A percentile compares a stretch with the other conserved stretches of the same genome.
Conservation (phyloP, 371 early-diverging fungal genomes). For the Mucor racemosus region DNA sequence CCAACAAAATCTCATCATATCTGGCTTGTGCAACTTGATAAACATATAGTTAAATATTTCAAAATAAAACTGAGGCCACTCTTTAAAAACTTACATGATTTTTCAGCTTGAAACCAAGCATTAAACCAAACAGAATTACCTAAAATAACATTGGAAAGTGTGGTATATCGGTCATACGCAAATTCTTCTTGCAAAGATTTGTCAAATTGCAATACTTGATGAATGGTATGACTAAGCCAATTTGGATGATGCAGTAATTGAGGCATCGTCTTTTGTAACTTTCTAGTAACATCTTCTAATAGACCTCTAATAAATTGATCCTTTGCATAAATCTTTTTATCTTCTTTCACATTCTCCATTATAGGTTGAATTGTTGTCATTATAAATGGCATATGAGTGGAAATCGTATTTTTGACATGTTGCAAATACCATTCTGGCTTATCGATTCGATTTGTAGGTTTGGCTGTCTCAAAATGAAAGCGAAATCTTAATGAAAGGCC, state of each 20-base stretch:
- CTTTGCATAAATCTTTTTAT: constrained; percentile 39
- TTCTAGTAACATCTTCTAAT: constrained; percentile 63
- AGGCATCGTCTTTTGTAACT: constrained; percentile 64
- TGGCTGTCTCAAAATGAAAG: constrained; percentile 79
- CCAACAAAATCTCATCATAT: constrained; percentile 66
- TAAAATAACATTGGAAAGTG: constrained; percentile 59
- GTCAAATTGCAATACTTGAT: constrained; percentile 79
- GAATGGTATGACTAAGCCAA: constrained; percentile 74
- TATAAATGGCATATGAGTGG: constrained; percentile 41
- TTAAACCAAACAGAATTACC: constrained; percentile 63
- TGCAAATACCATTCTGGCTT: constrained; percentile 69
- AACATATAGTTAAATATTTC: not conserved
- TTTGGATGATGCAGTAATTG: constrained; percentile 60
- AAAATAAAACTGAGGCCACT: no score
- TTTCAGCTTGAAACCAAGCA: constrained; percentile 77
- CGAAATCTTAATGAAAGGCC: constrained; percentile 72
- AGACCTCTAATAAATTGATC: constrained; percentile 75
- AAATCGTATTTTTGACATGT: constrained; percentile 67
- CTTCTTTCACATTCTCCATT: constrained; percentile 6
- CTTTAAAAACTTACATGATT: constrained; percentile 55
- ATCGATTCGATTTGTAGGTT: constrained; percentile 82
- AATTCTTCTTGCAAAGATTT: constrained; percentile 71
- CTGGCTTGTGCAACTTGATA: constrained; percentile 52
- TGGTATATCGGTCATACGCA: constrained; percentile 54
- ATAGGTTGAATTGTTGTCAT: constrained; percentile 48